Evolutionary conservation across 2,329 filamentous ascomycete species (phyloP).

Genomic region (Neonectria hederae): DNA sequence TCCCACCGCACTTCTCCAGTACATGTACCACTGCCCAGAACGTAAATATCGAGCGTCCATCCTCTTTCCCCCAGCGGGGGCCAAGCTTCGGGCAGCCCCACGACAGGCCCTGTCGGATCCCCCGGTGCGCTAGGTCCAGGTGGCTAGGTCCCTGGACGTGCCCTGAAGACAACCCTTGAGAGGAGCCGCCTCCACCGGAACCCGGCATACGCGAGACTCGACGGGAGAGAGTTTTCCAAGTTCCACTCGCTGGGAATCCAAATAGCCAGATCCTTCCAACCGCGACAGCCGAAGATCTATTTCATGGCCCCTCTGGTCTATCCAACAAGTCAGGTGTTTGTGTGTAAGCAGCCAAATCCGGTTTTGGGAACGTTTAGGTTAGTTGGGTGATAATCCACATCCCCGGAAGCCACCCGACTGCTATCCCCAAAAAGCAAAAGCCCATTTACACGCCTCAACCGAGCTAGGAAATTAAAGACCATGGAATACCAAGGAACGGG

Average conservation of each 20-base stretch:
- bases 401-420: neutral
- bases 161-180: no score
- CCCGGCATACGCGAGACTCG: neutral
- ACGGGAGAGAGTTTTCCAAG: neutral
- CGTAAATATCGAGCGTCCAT: neutral
- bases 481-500: neutral
- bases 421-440: neutral
- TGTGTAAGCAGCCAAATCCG: neutral
- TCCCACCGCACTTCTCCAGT: neutral
- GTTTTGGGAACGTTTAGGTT: neutral
- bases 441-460: neutral
- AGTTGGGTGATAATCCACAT: neutral
- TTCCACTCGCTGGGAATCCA: conserved; percentile 2
- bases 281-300: conserved; percentile 2
- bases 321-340: neutral
- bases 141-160: neutral
- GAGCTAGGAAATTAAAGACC: conserved; percentile 6
- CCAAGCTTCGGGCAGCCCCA: neutral
- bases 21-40: neutral
- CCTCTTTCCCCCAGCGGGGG: neutral
- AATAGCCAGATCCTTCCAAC: neutral
- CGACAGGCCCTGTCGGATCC: neutral
- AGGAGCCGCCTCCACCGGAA: no score
- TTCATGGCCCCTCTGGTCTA: neutral
- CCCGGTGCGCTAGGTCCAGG: neutral